Evolutionary conservation across 1,284 basidiomycete species (phyloP), one percentile per base, ranked within the genome.

Genomic region (Ganoderma leucocontextum): DNA sequence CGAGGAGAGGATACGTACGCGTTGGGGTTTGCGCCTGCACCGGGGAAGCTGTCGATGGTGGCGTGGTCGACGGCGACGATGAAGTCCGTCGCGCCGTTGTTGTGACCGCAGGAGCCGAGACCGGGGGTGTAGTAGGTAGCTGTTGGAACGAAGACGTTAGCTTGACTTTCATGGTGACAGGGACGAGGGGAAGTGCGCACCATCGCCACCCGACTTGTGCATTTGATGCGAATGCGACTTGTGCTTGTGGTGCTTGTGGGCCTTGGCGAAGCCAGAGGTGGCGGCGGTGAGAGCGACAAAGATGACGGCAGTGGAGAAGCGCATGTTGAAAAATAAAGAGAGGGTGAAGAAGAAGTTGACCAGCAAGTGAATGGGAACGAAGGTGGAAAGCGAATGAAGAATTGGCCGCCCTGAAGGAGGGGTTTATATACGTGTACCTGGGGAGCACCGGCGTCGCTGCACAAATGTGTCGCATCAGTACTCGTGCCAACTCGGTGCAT

Each of bases 101-200:
- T 42, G 63, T 65, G 59, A 9, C 72, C 72, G 63, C 72, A 74
- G 2, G 73, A 61, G 33, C 73, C 73, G 36, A 72, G 49, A 29
- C 73, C 73, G n/a, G 73, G 49, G n/a, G 60, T 57, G 64, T 72
- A 73, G 68, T 70, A 73, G 44, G 72, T 73, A 22, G 66, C 72
- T 73, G 42, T 2, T 1, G 1, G 52, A 12, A 25, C 29, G 29
- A 12, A 12, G 29, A 53, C 2, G 12, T 53, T 3, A 53, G 52
- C 52, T 2, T 8, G 22, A 13, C 4, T 17, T 1, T 22, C 49
- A 6, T 1, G 25, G 15, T 12, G 25, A 15, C 6, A 4, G 17
- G 12, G n/a, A 5, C 17, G 0, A 5, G 47, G 22, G 22, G 13
- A 33, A 5, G 29, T 13, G 22, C 52, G 12, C n/a, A 49, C 47